These are phyloP conservation scores for Lentinula guzmanii DNA, from an alignment of 768 basidiomycete species.

Conservation along the genomic window DNA sequence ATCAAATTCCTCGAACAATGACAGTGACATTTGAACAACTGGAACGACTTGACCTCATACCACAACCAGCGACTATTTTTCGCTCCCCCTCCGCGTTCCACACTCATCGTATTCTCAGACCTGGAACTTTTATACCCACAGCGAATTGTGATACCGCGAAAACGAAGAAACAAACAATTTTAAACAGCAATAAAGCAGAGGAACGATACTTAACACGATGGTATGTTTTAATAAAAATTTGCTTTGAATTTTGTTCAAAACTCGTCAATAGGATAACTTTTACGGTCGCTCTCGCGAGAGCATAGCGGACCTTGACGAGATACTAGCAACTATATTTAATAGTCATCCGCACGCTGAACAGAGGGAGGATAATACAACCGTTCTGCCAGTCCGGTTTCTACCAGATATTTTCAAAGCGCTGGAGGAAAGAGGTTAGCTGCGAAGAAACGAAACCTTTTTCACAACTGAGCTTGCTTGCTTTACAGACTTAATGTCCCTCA, in stretches of 20 bases:
- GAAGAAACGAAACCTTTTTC: no score
- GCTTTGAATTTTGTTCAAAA: not conserved
- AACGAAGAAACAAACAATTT: not conserved
- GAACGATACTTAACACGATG: not conserved
- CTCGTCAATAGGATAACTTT: slow-evolving; percentile 1
- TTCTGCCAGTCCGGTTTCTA: slow-evolving; percentile 66
- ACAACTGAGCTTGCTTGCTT: slow-evolving; percentile 42
- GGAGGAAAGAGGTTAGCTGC: not conserved
- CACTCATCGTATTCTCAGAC: not conserved
- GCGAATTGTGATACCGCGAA: not conserved
- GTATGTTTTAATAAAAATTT: not conserved
- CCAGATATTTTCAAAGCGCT: slow-evolving; percentile 52
- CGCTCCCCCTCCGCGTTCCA: not conserved
- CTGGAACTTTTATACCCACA: not conserved
- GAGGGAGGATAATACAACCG: slow-evolving; percentile 54
- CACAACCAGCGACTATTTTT: not conserved
- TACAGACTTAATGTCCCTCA: slow-evolving; percentile 57
- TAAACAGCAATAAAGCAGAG: not conserved
- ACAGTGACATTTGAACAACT: not conserved
- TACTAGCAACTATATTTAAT: slow-evolving; percentile 62
- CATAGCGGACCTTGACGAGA: slow-evolving; percentile 62
- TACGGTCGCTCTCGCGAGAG: slow-evolving; percentile 66
- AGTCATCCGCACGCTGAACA: slow-evolving; percentile 55
- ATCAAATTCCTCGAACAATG: not conserved
- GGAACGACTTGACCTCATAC: not conserved